phyloP scores from a whole-genome alignment of 129 eudicot genomes.

The Oenanthe sinensis region DNA sequence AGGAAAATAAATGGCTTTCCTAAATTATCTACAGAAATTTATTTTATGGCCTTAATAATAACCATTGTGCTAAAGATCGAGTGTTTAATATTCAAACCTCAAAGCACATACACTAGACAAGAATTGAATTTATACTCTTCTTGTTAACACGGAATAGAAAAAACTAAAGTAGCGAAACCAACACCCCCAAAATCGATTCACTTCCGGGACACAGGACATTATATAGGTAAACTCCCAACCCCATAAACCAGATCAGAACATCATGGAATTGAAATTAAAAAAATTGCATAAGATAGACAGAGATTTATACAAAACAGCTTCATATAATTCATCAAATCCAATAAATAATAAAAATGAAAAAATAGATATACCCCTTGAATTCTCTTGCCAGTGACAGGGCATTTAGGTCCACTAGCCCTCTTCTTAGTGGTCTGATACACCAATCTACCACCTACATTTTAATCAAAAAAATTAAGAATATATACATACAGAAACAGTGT shows the following conservation, averaged over 20 bases:
- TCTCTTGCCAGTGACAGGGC: conserved; percentile 11
- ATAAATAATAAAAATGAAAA: not conserved
- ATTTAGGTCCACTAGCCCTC: conserved; percentile 11
- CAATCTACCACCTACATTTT: not conserved
- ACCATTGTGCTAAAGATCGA: not conserved
- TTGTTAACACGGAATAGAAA: no score
- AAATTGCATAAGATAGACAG: no score
- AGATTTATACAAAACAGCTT: not conserved
- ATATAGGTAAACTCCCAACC: no score
- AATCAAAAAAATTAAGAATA: not conserved
- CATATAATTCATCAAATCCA: not conserved
- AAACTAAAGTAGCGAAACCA: not conserved
- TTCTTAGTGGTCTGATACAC: conserved; percentile 13
- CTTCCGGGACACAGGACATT: no score
- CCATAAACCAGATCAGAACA: no score
- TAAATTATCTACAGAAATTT: no score
- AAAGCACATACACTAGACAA: not conserved
- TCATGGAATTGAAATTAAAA: no score
- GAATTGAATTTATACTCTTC: no score
- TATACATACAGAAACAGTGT: not conserved
- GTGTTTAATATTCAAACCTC: not conserved
- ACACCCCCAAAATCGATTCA: not conserved
- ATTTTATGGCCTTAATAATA: not conserved
- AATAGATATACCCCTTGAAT: conserved; percentile 4
- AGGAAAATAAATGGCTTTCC: no score